phyloP scores from a whole-genome alignment of 306 rosid genomes.

The Ormosia emarginata region DNA sequence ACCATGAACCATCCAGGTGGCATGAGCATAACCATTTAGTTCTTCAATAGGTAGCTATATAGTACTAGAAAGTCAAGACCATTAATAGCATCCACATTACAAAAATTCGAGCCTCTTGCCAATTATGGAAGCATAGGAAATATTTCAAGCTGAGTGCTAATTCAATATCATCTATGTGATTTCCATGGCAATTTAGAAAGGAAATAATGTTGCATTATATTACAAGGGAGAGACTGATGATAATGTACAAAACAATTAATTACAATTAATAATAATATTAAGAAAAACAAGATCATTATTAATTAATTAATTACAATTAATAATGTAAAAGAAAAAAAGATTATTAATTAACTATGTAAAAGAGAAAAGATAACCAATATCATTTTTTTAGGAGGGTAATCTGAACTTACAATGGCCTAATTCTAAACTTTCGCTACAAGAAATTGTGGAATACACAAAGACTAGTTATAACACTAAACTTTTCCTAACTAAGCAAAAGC shows the following conservation, averaged over 20 bases:
- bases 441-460: constrained; percentile 45
- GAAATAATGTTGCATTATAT: neutral
- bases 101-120: too few relatives aligned
- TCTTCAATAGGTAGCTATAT: too few relatives aligned
- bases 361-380: neutral
- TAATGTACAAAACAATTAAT: neutral
- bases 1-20: too few relatives aligned
- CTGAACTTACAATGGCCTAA: constrained; percentile 27
- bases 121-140: too few relatives aligned
- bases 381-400: neutral
- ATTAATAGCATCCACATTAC: too few relatives aligned
- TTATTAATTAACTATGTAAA: neutral
- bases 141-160: neutral
- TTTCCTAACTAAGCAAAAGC: constrained; percentile 36
- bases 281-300: too few relatives aligned
- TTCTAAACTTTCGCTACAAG: constrained; percentile 41
- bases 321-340: neutral
- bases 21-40: too few relatives aligned
- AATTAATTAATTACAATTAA: neutral
- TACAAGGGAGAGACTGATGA: neutral
- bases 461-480: constrained; percentile 43
- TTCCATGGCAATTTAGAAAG: neutral
- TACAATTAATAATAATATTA: neutral
- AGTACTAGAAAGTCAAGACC: too few relatives aligned
- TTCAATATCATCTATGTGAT: neutral